Evolutionary conservation across 108 stramenopile species (phyloP).

Genomic region (Nannochloropsis gaditana): DNA sequence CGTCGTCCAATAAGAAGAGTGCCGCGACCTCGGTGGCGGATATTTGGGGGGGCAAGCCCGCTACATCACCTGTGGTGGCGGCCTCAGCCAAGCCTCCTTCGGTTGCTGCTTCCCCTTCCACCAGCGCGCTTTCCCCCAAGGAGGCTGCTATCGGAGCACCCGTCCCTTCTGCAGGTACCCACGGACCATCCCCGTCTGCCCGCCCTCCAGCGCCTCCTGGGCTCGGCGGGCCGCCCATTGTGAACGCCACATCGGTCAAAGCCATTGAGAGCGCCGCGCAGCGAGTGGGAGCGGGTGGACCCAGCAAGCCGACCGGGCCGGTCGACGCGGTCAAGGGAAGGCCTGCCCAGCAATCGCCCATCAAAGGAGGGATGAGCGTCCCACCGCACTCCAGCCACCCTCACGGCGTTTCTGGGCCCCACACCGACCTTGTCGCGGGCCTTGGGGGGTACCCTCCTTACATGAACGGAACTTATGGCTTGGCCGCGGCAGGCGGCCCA

Average conservation of each 20-base stretch:
- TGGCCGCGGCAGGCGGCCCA: not conserved
- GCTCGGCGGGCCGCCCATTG: not conserved
- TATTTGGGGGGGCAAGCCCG: conserved; percentile 16
- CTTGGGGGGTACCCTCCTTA: not conserved
- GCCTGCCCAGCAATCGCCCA: not conserved
- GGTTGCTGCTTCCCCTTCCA: not conserved
- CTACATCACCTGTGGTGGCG: not conserved
- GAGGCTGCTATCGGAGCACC: not conserved
- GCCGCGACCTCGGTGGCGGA: not conserved
- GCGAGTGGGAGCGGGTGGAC: not conserved
- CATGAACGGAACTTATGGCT: not conserved
- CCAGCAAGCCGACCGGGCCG: not conserved
- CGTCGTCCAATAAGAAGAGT: not conserved
- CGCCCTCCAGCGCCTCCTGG: not conserved
- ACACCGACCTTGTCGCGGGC: not conserved
- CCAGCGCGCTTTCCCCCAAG: not conserved
- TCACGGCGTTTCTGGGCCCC: not conserved
- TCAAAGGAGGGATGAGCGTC: not conserved
- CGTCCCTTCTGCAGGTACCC: not conserved
- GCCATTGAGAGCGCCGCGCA: not conserved
- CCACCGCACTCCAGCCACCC: not conserved
- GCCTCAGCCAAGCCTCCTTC: not conserved
- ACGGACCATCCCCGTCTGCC: not conserved
- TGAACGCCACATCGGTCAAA: conserved; percentile 14
- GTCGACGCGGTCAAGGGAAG: not conserved